Evolutionary conservation across 2,329 filamentous ascomycete species (phyloP).

Genomic region (Chaetoscypha palmicola): DNA sequence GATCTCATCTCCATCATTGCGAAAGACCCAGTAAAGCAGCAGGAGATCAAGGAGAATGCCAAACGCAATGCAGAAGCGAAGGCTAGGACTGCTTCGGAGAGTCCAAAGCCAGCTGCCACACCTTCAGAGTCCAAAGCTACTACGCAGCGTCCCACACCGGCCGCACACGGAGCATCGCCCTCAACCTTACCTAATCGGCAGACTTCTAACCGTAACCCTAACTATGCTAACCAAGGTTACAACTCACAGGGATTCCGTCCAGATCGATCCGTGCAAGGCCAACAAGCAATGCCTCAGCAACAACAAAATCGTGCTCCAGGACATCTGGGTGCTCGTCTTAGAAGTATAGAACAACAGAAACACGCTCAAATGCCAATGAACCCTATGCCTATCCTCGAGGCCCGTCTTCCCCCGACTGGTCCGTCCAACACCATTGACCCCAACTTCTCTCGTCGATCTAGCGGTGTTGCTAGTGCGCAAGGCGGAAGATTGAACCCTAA

Average conservation of each 20-base stretch:
- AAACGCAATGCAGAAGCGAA: slow-evolving; percentile 61
- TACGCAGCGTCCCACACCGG: slow-evolving; percentile 38
- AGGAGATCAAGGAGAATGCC: slow-evolving; percentile 85
- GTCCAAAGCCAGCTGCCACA: slow-evolving; percentile 39
- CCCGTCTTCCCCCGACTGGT: slow-evolving; percentile 66
- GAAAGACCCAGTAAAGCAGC: slow-evolving; percentile 92
- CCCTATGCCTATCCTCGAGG: slow-evolving; percentile 41
- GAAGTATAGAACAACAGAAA: slow-evolving; percentile 25
- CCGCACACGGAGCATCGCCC: slow-evolving; percentile 36
- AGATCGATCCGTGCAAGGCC: slow-evolving; percentile 21
- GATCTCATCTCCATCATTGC: slow-evolving; percentile 93
- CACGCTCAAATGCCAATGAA: slow-evolving; percentile 16
- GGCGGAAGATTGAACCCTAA: slow-evolving; percentile 56
- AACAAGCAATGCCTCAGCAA: slow-evolving; percentile 21
- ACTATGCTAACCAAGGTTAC: slow-evolving; percentile 37
- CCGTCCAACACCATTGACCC: slow-evolving; percentile 53
- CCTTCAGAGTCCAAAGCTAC: slow-evolving; percentile 37
- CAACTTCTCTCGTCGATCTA: slow-evolving; percentile 47
- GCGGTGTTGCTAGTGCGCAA: slow-evolving; percentile 44
- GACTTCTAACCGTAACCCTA: slow-evolving; percentile 29
- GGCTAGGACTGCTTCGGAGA: slow-evolving; percentile 36
- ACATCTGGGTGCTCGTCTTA: slow-evolving; percentile 23
- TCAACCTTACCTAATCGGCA: slow-evolving; percentile 25
- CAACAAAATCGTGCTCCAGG: slow-evolving; percentile 18
- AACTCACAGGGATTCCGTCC: slow-evolving; percentile 34